phyloP scores from a whole-genome alignment of 73 alveolate species.

The Symbiodinium pilosum region DNA sequence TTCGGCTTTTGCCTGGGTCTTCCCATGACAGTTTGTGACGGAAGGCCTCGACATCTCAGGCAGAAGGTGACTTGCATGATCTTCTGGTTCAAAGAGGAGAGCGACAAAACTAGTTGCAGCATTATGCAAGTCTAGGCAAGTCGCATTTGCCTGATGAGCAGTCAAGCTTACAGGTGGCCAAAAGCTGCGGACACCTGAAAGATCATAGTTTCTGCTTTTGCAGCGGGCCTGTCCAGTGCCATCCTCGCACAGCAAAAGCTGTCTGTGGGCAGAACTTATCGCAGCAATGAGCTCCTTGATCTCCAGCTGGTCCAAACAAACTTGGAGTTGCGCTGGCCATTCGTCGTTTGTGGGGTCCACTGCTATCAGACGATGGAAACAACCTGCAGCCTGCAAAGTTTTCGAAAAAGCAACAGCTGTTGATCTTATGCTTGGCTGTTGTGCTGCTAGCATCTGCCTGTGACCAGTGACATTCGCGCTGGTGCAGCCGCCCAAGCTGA shows the following conservation, averaged over 20 bases:
- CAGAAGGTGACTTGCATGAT: not conserved
- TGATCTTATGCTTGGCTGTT: too few relatives aligned
- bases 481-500: constrained; percentile 53
- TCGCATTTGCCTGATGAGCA: too few relatives aligned
- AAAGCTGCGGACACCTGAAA: too few relatives aligned
- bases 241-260: too few relatives aligned
- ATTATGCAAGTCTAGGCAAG: too few relatives aligned
- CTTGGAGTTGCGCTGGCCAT: constrained; percentile 94
- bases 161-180: too few relatives aligned
- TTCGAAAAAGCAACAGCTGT: not conserved
- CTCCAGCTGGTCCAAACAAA: constrained; percentile 80
- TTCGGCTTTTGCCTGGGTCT: too few relatives aligned
- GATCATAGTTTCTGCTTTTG: too few relatives aligned
- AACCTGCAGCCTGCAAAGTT: constrained; percentile 71
- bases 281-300: not conserved
- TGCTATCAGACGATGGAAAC: constrained; percentile 75
- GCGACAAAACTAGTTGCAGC: not conserved
- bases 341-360: constrained; percentile 87
- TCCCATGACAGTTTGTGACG: not conserved
- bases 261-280: not conserved
- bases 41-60: not conserved
- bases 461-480: constrained; percentile 89
- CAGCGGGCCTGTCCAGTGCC: not conserved
- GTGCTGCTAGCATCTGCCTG: constrained; percentile 19
- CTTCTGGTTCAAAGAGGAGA: not conserved